Conservation (phyloP, 495 filamentous ascomycete genomes). For the Letharia lupina region DNA sequence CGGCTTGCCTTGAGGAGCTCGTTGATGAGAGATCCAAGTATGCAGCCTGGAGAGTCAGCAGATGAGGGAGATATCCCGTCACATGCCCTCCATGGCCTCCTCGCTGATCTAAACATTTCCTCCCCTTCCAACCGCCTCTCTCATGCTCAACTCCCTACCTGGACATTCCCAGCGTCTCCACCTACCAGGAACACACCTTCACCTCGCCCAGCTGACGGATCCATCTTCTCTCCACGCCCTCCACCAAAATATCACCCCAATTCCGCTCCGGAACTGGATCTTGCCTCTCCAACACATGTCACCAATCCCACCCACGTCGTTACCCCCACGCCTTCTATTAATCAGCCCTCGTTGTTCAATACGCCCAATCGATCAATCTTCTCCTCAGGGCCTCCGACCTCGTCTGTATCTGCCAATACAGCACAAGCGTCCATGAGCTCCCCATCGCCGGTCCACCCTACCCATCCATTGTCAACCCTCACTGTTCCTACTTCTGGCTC, state of each 20-base stretch:
- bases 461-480: slow-evolving; percentile 27
- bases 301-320: slow-evolving; percentile 6
- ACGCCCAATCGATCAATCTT: slow-evolving; percentile 33
- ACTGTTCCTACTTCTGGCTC: slow-evolving; percentile 16
- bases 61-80: slow-evolving; percentile 23
- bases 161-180: slow-evolving; percentile 22
- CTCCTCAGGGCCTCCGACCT: slow-evolving; percentile 33
- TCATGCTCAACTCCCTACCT: slow-evolving; percentile 20
- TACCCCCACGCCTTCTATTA: slow-evolving; percentile 6
- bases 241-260: slow-evolving; percentile 16
- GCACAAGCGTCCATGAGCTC: slow-evolving; percentile 33
- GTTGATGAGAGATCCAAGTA: slow-evolving; percentile 23
- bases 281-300: slow-evolving; percentile 14
- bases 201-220: slow-evolving; percentile 18
- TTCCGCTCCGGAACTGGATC: slow-evolving; percentile 24
- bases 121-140: slow-evolving; percentile 12
- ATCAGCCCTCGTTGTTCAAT: slow-evolving; percentile 29
- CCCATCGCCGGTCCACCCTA: slow-evolving; percentile 23
- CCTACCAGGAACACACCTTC: slow-evolving; percentile 21
- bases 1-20: neutral
- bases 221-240: slow-evolving; percentile 25
- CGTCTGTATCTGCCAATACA: slow-evolving; percentile 30
- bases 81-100: slow-evolving; percentile 23
- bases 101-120: slow-evolving; percentile 21
- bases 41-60: slow-evolving; percentile 21